Conservation (phyloP, 2,329 filamentous ascomycete genomes). For the Sporothrix luriei region DNA sequence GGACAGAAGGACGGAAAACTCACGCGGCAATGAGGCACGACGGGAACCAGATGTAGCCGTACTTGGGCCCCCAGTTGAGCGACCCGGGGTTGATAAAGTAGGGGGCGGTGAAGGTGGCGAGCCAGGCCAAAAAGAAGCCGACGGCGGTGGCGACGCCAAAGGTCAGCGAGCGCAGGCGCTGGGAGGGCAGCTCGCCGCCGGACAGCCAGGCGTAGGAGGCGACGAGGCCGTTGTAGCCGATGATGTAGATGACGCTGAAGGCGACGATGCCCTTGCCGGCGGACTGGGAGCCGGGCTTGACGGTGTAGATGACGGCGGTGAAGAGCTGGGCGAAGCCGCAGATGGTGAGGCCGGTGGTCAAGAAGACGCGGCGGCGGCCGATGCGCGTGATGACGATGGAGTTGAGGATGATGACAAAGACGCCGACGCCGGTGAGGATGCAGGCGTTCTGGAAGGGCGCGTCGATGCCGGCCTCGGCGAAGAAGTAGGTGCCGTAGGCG, state of each 20-base stretch:
- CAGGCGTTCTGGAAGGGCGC: constrained; percentile 60
- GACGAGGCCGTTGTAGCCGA: constrained; percentile 56
- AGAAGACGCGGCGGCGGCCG: constrained; percentile 57
- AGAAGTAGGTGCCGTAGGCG: constrained; percentile 61
- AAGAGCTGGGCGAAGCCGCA: constrained; percentile 59
- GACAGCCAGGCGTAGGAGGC: constrained; percentile 60
- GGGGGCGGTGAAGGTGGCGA: constrained; percentile 60
- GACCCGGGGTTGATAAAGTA: constrained; percentile 61
- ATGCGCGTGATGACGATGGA: constrained; percentile 55
- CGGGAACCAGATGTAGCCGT: constrained; percentile 59
- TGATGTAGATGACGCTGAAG: constrained; percentile 57
- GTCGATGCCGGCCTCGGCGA: constrained; percentile 59
- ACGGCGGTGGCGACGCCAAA: constrained; percentile 58
- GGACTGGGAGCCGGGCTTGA: constrained; percentile 43
- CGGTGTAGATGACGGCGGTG: constrained; percentile 56
- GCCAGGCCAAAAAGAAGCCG: constrained; percentile 59
- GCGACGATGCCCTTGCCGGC: constrained; percentile 55
- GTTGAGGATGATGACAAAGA: constrained; percentile 58
- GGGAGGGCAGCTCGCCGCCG: constrained; percentile 60
- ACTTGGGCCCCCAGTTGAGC: constrained; percentile 60
- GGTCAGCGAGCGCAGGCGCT: constrained; percentile 58
- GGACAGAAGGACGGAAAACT: constrained; percentile 21
- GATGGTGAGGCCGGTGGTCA: constrained; percentile 53
- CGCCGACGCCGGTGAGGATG: constrained; percentile 57
- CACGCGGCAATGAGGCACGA: constrained; percentile 43